These are phyloP conservation scores for Verticillium alfalfae DNA, from an alignment of 2,329 filamentous ascomycete genomes.

Conservation along the genomic window DNA sequence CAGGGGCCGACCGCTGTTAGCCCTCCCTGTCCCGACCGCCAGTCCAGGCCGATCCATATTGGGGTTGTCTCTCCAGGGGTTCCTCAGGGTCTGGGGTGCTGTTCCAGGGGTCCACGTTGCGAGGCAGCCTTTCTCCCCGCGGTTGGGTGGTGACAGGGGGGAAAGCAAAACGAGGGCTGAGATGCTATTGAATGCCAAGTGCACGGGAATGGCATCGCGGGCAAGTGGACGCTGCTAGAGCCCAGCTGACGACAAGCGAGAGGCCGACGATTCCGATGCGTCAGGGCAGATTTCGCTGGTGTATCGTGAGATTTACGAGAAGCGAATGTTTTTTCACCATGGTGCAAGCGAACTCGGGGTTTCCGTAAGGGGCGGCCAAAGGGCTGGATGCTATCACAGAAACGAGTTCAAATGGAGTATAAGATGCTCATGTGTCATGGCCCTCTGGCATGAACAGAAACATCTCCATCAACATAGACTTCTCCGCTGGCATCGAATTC, in stretches of 20 bases:
- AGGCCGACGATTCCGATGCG: not conserved
- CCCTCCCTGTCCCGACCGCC: not conserved
- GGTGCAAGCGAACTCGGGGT: not conserved
- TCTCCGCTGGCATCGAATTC: not conserved
- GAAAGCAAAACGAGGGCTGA: not conserved
- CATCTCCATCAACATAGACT: not conserved
- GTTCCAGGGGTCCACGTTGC: not conserved
- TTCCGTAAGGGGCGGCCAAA: not conserved
- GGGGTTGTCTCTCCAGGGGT: not conserved
- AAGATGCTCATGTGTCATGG: not conserved
- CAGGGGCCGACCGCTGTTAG: not conserved
- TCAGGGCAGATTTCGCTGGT: not conserved
- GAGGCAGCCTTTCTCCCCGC: not conserved
- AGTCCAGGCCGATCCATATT: not conserved
- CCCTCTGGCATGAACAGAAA: not conserved
- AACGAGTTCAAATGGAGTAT: not conserved
- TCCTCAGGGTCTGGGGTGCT: not conserved
- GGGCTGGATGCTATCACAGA: not conserved
- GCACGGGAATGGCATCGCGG: not conserved
- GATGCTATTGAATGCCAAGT: not conserved
- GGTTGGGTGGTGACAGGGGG: not conserved
- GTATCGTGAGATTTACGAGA: not conserved
- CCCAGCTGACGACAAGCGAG: not conserved
- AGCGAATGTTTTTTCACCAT: not conserved
- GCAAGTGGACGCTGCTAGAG: not conserved